Percentiles rank a stretch among this genome's conserved stretches.
phyloP scores from a whole-genome alignment of 352 stramenopile species.

The Pythium aquatile region DNA sequence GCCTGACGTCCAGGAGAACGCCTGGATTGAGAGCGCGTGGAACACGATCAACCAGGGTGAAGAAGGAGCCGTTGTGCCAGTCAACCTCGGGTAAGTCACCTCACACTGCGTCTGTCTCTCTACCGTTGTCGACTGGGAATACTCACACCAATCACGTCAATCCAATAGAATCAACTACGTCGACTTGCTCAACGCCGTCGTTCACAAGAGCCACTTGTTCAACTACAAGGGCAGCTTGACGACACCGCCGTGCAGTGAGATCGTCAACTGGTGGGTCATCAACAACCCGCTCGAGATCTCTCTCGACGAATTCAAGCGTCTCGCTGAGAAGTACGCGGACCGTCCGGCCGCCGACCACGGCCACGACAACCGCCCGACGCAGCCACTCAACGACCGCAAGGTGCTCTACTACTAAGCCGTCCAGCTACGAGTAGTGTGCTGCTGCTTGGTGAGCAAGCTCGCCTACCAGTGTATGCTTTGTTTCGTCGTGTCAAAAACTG shows the following conservation, averaged over 20 bases:
- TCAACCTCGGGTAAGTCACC: slow-evolving; percentile 37
- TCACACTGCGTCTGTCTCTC: background rate
- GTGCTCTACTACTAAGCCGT: slow-evolving; percentile 43
- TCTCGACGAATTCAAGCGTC: slow-evolving; percentile 29
- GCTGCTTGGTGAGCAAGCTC: background rate
- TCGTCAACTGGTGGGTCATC: slow-evolving; percentile 62
- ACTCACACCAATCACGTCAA: background rate
- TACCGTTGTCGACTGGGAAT: background rate
- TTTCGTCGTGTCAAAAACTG: background rate
- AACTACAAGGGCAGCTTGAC: slow-evolving; percentile 65
- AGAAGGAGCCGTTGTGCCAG: slow-evolving; percentile 22
- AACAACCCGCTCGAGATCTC: slow-evolving; percentile 55
- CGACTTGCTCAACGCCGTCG: slow-evolving; percentile 46
- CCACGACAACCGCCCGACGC: slow-evolving; percentile 47
- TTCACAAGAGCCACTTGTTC: slow-evolving; percentile 57
- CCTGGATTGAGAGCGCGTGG: slow-evolving; percentile 50
- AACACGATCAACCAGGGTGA: slow-evolving; percentile 35
- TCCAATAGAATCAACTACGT: slow-evolving; percentile 50
- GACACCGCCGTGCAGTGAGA: slow-evolving; percentile 54
- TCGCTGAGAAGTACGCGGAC: slow-evolving; percentile 37
- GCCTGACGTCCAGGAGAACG: slow-evolving; percentile 30
- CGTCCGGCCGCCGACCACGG: slow-evolving; percentile 36
- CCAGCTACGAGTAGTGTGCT: background rate
- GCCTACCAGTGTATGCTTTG: background rate
- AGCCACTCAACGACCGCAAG: slow-evolving; percentile 48